Base-by-base conservation (phyloP, 306 rosid species). In the Prinsepia uniflora region DNA sequence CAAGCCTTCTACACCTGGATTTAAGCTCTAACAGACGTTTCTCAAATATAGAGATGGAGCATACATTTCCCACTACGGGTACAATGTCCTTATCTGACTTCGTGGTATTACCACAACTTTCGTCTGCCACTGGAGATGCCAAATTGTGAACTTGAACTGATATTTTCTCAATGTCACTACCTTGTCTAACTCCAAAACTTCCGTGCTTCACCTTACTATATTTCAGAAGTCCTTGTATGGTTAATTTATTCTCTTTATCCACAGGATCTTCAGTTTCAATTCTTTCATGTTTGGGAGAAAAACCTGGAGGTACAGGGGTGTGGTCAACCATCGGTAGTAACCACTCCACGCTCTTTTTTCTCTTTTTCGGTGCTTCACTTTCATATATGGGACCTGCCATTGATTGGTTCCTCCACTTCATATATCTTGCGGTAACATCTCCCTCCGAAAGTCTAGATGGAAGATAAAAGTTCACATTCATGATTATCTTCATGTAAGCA, bases 401-500 rank as follows among this genome's bases (percentile, higher is more conserved):
- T 3, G 73, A 78, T 10, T 36, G 20, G 24, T 72, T 57, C 63
- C 73, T 58, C 77, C 82, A 72, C 7, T 72, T 18, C 34, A 61
- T 17, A 64, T 66, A n/a, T n/a, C n/a, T n/a, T n/a, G n/a, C n/a
- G n/a, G n/a, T n/a, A n/a, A n/a, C n/a, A n/a, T n/a, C n/a, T n/a
- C n/a, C n/a, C n/a, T n/a, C n/a, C n/a, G n/a, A n/a, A n/a, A n/a
- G n/a, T n/a, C n/a, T n/a, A n/a, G n/a, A n/a, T n/a, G n/a, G n/a
- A n/a, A 72, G 68, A 18, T 68, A 81, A 45, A 86, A 52, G n/a
- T n/a, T 73, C 22, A 17, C 45, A 4, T 49, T 67, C 4, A 63
- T 67, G 5, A 76, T 43, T 5, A 67, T 41, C 45, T 83, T 84
- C 42, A 54, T 45, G 66, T 81, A 82, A 61, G 65, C 65, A 36